A percentile compares a stretch with the other conserved stretches of the same genome.
Conservation (phyloP, 768 basidiomycete genomes). For the Termitomyces sp. region DNA sequence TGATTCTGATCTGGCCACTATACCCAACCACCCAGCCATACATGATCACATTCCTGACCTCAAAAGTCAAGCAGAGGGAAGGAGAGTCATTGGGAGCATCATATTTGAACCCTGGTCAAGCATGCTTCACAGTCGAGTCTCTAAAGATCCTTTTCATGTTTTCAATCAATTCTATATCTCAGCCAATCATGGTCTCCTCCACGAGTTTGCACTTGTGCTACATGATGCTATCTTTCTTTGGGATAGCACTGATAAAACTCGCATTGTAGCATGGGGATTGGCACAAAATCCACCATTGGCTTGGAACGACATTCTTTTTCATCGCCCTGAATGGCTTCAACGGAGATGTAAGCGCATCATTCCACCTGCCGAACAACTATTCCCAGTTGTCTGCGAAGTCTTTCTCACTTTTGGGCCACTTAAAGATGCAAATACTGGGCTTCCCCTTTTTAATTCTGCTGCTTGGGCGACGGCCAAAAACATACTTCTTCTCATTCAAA, state of each 20-base stretch:
- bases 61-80: background rate
- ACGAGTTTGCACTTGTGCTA: slow-evolving; percentile 18
- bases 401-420: slow-evolving; percentile 31
- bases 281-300: background rate
- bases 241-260: slow-evolving; percentile 18
- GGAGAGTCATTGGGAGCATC: background rate
- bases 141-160: slow-evolving; percentile 23
- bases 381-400: slow-evolving; percentile 8
- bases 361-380: too few species aligned
- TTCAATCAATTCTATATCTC: slow-evolving; percentile 23
- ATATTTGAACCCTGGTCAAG: background rate
- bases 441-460: too few species aligned
- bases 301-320: slow-evolving; percentile 11
- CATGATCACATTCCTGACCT: background rate
- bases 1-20: too few species aligned
- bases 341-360: slow-evolving; percentile 22
- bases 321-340: slow-evolving; percentile 21
- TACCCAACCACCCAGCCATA: too few species aligned
- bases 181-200: slow-evolving; percentile 16
- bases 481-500: too few species aligned
- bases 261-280: slow-evolving; percentile 18
- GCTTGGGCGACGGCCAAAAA: too few species aligned
- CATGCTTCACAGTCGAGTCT: background rate
- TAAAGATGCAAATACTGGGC: slow-evolving; percentile 26
- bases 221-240: slow-evolving; percentile 23